A percentile compares a stretch with the other conserved stretches of the same genome.
Conservation (phyloP, 495 filamentous ascomycete species). For the Penicillium ochrochloron region DNA sequence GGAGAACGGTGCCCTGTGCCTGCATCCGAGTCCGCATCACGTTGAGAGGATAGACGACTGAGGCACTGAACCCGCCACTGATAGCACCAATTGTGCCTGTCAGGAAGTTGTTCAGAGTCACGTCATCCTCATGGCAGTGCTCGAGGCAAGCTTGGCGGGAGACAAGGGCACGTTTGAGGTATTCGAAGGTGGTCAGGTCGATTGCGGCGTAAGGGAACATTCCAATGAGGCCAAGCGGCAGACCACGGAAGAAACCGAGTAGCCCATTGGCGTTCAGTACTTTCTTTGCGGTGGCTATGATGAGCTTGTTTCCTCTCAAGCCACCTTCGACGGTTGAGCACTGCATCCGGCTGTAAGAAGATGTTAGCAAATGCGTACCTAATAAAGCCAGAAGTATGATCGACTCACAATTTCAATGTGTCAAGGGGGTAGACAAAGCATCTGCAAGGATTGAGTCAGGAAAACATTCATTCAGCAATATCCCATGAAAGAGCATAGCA, state of each 20-base stretch:
- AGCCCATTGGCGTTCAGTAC: conserved; percentile 80
- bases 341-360: conserved; percentile 73
- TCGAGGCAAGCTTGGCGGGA: conserved; percentile 69
- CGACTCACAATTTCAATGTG: conserved; percentile 87
- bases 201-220: conserved; percentile 99
- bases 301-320: conserved; percentile 79
- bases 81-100: conserved; percentile 85
- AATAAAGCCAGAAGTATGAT: neutral
- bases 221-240: conserved; percentile 88
- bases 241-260: conserved; percentile 83
- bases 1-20: conserved; percentile 89
- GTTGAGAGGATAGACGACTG: conserved; percentile 92
- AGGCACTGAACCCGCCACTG: conserved; percentile 92
- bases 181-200: conserved; percentile 93
- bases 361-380: conserved; percentile 14
- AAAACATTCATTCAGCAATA: neutral
- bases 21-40: conserved; percentile 92
- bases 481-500: conserved; percentile 28
- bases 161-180: conserved; percentile 76
- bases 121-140: conserved; percentile 81
- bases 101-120: conserved; percentile 72
- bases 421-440: conserved; percentile 96
- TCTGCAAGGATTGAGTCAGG: conserved; percentile 47
- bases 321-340: conserved; percentile 90
- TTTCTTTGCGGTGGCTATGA: conserved; percentile 77